Conservation (phyloP, 768 basidiomycete genomes). For the Rhizopogon salebrosus region DNA sequence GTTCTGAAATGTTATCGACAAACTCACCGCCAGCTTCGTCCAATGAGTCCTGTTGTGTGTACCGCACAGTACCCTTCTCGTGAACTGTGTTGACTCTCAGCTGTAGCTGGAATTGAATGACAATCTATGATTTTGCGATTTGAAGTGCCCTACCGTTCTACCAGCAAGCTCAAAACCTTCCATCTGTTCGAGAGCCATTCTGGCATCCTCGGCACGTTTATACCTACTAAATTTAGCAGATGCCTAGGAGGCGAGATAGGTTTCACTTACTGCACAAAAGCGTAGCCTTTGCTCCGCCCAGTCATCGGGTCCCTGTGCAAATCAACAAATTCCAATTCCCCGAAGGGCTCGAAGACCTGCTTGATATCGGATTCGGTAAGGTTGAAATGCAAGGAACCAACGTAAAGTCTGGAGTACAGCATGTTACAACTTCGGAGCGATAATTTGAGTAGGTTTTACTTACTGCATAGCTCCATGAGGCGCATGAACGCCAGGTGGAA, state of each 20-base stretch:
- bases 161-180: slow-evolving; percentile 98
- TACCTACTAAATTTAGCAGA: slow-evolving; percentile 45
- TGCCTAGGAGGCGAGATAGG: not conserved
- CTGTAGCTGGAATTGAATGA: slow-evolving; percentile 30
- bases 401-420: slow-evolving; percentile 67
- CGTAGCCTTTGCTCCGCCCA: slow-evolving; percentile 95
- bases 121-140: slow-evolving; percentile 11
- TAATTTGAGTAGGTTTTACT: slow-evolving; percentile 24
- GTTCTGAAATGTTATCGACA: not conserved
- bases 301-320: slow-evolving; percentile 93
- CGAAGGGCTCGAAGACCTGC: slow-evolving; percentile 99
- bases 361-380: slow-evolving; percentile 95
- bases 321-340: slow-evolving; percentile 97
- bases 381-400: slow-evolving; percentile 95
- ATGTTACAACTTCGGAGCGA: slow-evolving; percentile 1
- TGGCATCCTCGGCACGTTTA: slow-evolving; percentile 87
- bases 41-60: slow-evolving; percentile 72
- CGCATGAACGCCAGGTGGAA: slow-evolving; percentile 80
- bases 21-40: slow-evolving; percentile 84
- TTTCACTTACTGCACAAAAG: slow-evolving; percentile 83
- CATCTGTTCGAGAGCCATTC: slow-evolving; percentile 98
- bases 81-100: slow-evolving; percentile 90
- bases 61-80: slow-evolving; percentile 77
- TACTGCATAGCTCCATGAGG: slow-evolving; percentile 83
- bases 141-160: slow-evolving; percentile 57